Evolutionary conservation across 805 yeast genomes (phyloP).

Genomic region (Blastobotrys peoriensis): DNA sequence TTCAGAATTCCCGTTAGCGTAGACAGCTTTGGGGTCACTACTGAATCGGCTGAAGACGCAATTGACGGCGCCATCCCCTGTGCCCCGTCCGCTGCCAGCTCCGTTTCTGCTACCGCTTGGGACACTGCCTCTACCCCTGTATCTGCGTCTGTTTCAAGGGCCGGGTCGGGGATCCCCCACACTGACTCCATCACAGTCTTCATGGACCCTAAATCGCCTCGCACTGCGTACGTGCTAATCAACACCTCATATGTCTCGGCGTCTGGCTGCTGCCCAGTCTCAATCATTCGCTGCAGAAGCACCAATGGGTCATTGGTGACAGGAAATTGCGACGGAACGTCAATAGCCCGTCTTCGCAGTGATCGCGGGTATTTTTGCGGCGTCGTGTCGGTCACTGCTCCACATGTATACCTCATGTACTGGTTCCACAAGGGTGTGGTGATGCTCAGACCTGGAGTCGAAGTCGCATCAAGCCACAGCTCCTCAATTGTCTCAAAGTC

Average conservation of each 20-base stretch:
- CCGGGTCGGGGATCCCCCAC: constrained; percentile 28
- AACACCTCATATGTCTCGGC: constrained; percentile 29
- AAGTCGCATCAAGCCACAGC: constrained; percentile 25
- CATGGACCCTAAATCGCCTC: constrained; percentile 20
- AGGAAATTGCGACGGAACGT: neutral
- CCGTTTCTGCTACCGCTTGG: no score
- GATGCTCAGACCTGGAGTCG: constrained; percentile 13
- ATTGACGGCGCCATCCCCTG: no score
- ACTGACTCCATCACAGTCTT: constrained; percentile 20
- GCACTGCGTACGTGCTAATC: constrained; percentile 27
- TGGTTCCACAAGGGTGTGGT: constrained; percentile 30
- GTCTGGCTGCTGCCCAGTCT: constrained; percentile 27
- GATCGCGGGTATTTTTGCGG: neutral
- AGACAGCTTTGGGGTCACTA: constrained; percentile 16
- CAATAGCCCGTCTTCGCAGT: neutral
- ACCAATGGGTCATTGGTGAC: constrained; percentile 18
- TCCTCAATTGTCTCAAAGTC: constrained; percentile 17
- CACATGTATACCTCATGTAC: constrained; percentile 28
- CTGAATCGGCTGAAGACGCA: no score
- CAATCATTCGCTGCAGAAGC: constrained; percentile 24
- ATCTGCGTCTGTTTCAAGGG: no score
- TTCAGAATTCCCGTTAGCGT: constrained; percentile 24
- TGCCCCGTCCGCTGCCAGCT: no score
- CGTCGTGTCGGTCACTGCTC: constrained; percentile 2
- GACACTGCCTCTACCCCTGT: no score